phyloP scores from a whole-genome alignment of 2,329 filamentous ascomycete genomes.

The Emergomyces africanus region DNA sequence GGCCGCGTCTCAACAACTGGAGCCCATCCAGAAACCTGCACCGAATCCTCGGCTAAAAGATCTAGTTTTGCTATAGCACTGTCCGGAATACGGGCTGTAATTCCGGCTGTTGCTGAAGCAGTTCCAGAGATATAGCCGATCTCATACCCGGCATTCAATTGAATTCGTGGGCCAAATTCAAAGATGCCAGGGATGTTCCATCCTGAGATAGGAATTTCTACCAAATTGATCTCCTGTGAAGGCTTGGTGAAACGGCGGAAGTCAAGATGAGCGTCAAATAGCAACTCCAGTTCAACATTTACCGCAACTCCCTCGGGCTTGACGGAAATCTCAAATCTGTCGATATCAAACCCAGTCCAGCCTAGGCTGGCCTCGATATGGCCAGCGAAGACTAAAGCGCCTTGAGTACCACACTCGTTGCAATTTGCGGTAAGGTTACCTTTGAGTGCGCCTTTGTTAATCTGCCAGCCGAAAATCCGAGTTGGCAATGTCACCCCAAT shows the following conservation, averaged over 20 bases:
- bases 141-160: conserved; percentile 5
- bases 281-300: neutral
- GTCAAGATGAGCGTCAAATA: conserved; percentile 2
- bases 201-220: conserved; percentile 3
- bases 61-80: conserved; percentile 4
- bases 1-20: conserved; percentile 3
- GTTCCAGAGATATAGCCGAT: conserved; percentile 3
- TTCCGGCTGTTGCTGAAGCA: conserved; percentile 3
- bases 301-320: conserved; percentile 1
- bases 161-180: conserved; percentile 4
- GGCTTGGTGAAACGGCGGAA: neutral
- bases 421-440: conserved; percentile 4
- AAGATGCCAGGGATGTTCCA: conserved; percentile 6
- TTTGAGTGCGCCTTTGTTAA: conserved; percentile 1
- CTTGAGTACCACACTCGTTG: conserved; percentile 3
- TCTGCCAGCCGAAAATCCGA: conserved; percentile 2
- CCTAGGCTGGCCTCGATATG: conserved; percentile 5
- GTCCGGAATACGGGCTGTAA: conserved; percentile 3
- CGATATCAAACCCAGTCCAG: conserved; percentile 1
- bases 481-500: conserved; percentile 1
- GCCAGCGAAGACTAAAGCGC: conserved; percentile 4
- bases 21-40: conserved; percentile 5
- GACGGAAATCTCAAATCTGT: conserved; percentile 5
- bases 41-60: conserved; percentile 1
- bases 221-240: conserved; percentile 1